Base-by-base conservation (phyloP, 1,284 basidiomycete species). In the Ceratobasidium sp. region DNA sequence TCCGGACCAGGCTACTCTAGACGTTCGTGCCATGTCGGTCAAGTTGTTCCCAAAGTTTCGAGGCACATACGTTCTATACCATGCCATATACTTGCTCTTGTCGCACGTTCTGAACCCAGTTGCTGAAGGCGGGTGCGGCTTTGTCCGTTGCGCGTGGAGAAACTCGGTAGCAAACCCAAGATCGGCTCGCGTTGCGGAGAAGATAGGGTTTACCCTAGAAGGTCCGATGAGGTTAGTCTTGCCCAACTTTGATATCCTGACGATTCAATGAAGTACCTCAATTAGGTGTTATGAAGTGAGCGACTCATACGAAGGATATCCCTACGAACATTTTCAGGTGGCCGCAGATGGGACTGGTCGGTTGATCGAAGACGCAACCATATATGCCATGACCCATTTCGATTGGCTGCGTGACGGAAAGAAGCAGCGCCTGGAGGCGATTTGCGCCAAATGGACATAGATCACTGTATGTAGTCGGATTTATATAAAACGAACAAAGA, bases 1-100 rank as follows among this genome's bases (percentile, higher is more conserved):
- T 45, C 61, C 61, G n/a, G 61, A 64, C 61, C 61, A 64, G 26
- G 61, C 61, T 13, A 64, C 39, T 11, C 61, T 64, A n/a, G 39
- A 45, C 17, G 10, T 64, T 26, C 60, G 61, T 13, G 26, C 42
- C 7, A 64, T 64, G 61, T 28, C 61, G 6, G 2, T 64, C 23
- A 64, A 64, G 39, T 8, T 45, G 15, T 64, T 64, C 23, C 61
- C 61, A 13, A 8, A 45, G 23, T 64, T 64, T 15, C n/a, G 39
- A 35, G 61, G 61, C n/a, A 45, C 61, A 45, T 64, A 45, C 15
- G 7, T 20, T 13, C 37, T 64, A 5, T 64, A 64, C 26, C 61
- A 45, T 15, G 11, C 39, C 23, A 64, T n/a, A 8, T 64, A 64
- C 17, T 23, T 64, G 3, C 39, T 64, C 15, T 39, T 64, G 11